A percentile compares a stretch with the other conserved stretches of the same genome.
Conservation (phyloP, 75 land plant genomes). For the Chamaecyparis obtusa region DNA sequence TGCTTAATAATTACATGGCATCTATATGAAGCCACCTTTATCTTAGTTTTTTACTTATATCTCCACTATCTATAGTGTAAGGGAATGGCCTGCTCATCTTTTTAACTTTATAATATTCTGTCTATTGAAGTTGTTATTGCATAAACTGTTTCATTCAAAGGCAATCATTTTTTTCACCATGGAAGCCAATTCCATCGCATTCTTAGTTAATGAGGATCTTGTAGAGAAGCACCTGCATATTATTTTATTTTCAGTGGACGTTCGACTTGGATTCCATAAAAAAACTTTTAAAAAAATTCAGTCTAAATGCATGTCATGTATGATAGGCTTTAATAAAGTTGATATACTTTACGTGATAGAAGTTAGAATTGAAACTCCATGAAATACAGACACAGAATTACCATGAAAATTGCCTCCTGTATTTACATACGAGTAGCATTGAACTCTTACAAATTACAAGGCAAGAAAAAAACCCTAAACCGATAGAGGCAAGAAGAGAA, state of each 20-base stretch:
- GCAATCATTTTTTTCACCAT: too few species aligned
- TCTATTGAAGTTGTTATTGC: too few species aligned
- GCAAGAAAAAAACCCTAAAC: neutral
- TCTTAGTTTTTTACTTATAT: too few species aligned
- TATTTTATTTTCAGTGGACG: neutral
- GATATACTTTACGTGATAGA: neutral
- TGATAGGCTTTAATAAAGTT: neutral
- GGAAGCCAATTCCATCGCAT: too few species aligned
- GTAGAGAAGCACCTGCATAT: neutral
- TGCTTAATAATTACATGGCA: too few species aligned
- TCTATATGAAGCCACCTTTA: too few species aligned
- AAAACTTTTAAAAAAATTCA: too few species aligned
- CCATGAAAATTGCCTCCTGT: neutral
- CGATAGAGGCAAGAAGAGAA: neutral
- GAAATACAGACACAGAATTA: neutral
- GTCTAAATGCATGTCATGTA: neutral
- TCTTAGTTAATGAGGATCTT: too few species aligned
- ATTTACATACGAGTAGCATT: neutral
- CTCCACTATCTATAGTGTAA: too few species aligned
- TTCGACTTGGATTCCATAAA: neutral
- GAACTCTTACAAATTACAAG: neutral
- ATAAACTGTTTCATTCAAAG: too few species aligned
- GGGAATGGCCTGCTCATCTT: too few species aligned
- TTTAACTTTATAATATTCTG: too few species aligned
- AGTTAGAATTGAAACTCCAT: neutral